Base-by-base conservation (phyloP, 1,284 basidiomycete genomes). In the Sutorius eximius region DNA sequence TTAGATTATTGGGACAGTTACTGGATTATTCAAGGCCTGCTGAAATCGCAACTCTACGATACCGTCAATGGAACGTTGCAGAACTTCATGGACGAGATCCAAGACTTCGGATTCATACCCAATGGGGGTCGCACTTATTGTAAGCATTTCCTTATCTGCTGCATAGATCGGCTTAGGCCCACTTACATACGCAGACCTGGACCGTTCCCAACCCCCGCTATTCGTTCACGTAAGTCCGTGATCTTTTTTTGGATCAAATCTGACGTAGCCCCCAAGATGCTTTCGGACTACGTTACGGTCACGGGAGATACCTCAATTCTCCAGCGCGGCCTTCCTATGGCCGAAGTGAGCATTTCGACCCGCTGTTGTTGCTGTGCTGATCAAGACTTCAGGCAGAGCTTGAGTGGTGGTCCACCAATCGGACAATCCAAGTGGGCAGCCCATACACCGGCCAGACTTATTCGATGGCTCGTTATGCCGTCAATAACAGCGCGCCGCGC, bases 81-180 rank as follows among this genome's bases (percentile, higher is more conserved):
- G 62, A 95, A 96, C 75, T 95, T 97, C 66, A 94, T 96, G 92
- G 93, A 97, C 65, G 85, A 95, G 67, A 75, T 97, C 49, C 83
- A 89, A 36, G 71, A 71, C 38, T 80, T 85, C 59, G 94, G 94
- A 0, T 98, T 96, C 74, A 87, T 98, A 60, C 94, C 94, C 2
- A 98, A 97, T 66, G 95, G 95, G 13, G 93, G 93, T 15, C 80
- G 91, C 4, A 86, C 86, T 47, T 91, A 92, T 62, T 91, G 87
- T 86, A 63, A 59, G 79, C 62, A 8, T 22, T 32, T n/a, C 45
- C 15, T n/a, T 32, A 41, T 61, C 61, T 69, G 32, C 34, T 11
- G 7, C 10, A n/a, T 18, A 11, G 24, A 11, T 18, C 27, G n/a
- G 40, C 13, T n/a, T 34, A 30, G 16, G 45, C 29, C 55, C 24